Conservation (phyloP, 768 basidiomycete genomes). For the Lactifluus hygrophoroides region DNA sequence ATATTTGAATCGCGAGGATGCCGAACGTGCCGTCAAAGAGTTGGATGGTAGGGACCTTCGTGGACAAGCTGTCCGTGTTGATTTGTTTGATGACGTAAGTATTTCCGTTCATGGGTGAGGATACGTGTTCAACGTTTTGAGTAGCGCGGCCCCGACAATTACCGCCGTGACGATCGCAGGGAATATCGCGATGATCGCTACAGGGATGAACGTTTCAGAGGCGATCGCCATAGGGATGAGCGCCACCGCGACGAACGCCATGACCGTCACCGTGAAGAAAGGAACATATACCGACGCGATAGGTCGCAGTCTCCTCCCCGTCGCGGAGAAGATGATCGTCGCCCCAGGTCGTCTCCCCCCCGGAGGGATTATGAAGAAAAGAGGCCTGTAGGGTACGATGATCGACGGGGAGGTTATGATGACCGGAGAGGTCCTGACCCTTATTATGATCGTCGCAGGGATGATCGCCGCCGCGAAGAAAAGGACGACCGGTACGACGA, state of each 20-base stretch:
- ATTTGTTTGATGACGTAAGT: conserved; percentile 53
- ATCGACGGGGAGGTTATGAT: conserved; percentile 78
- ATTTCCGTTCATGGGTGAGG: conserved; percentile 8
- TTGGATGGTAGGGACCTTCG: conserved; percentile 84
- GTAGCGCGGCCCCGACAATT: conserved; percentile 67
- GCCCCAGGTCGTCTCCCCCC: conserved; percentile 77
- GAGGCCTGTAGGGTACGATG: conserved; percentile 90
- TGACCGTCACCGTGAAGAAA: conserved; percentile 37
- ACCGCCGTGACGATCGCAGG: conserved; percentile 66
- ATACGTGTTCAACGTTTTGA: conserved; percentile 2
- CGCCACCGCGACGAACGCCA: conserved; percentile 36
- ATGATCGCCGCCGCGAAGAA: conserved; percentile 75
- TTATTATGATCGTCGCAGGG: conserved; percentile 82
- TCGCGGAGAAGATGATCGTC: conserved; percentile 68
- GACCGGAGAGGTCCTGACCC: conserved; percentile 76
- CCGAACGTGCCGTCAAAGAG: conserved; percentile 86
- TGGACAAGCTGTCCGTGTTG: conserved; percentile 69
- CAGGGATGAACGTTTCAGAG: conserved; percentile 21
- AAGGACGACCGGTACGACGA: conserved; percentile 79
- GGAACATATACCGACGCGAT: conserved; percentile 53
- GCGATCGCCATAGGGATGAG: conserved; percentile 51
- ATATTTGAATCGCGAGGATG: conserved; percentile 81
- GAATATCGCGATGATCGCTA: conserved; percentile 43
- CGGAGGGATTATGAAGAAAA: conserved; percentile 77
- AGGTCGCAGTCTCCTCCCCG: conserved; percentile 71